Evolutionary conservation across 495 filamentous ascomycete species (phyloP), one percentile per base, ranked within the genome.

Genomic region (Cladorrhinum samala): DNA sequence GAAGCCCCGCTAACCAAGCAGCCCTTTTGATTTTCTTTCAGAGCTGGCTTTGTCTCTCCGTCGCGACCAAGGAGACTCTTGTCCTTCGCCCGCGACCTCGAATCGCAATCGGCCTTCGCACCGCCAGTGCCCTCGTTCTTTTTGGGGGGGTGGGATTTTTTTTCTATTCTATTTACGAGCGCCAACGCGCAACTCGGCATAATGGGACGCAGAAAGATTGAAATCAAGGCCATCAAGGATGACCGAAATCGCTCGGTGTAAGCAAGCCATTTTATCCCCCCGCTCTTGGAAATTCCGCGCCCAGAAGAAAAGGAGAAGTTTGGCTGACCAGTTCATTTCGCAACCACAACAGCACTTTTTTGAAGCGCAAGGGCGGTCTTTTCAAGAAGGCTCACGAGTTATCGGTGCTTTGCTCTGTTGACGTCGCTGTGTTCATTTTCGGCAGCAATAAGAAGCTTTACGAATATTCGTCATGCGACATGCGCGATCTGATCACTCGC

Each of bases 351-450:
- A 96, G 94, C 53, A 98, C 93, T 27, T 98, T 98, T 69, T 76
- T 98, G 50, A 98, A 98, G 77, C 87, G 93, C 72, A 98, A 98
- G 73, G 93, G 92, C 59, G 93, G 93, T 61, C 78, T 98, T 20
- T 97, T 98, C 80, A 98, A 98, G 82, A 98, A 98, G 80, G 93
- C 93, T 50, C 89, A 98, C 73, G 93, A 98, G 78, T 80, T 98
- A 20, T 95, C 92, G 54, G 93, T 97, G 39, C 84, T 98, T 55
- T 98, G 93, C 69, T 95, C 89, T 42, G 93, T 98, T 61, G 94
- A 98, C 71, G 92, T 98, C 58, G 93, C 94, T 21, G 93, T 98
- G 53, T 91, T 98, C 60, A 96, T 98, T 59, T 97, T 96, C 66
- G 91, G 91, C 58, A 88, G 86, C 69, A 97, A 97, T 71, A 97